Evolutionary conservation across 2,329 filamentous ascomycete species (phyloP), one percentile per base, ranked within the genome.

Genomic region (Verticillium nubilum): DNA sequence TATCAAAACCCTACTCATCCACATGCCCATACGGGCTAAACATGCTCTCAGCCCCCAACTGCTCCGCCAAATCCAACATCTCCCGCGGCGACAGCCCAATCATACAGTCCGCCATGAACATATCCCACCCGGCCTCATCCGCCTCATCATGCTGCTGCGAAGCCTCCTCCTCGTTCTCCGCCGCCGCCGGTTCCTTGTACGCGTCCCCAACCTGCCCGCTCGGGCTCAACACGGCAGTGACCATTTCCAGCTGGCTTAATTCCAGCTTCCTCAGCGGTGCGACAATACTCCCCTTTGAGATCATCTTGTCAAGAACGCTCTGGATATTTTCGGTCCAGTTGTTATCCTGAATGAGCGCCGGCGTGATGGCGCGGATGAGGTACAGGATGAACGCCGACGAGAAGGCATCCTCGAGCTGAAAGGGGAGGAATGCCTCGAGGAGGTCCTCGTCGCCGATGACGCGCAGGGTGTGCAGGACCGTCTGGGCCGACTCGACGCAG

Each of bases 381-480:
- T 74, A 70, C 2, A 77, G 68, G 1, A 77, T 67, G 35, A 77
- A 76, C 0, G 74, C 72, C 1, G 74, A 76, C 0, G 74, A 76
- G 7, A 73, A 77, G 5, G 75, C 74, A 37, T 75, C 73, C 59
- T 77, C 74, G 12, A 76, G 69, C 52, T 77, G 74, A 13, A 76
- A 77, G 0, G 74, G 74, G 1, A 77, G 26, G 12, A 76, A 76
- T 1, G 74, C 70, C 37, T 73, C 71, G 47, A 72, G 61, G 2
- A 72, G 61, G 52, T 72, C 70, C 15, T 71, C 66, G 50, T 65
- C 57, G 23, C 62, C 62, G 7, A 63, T 55, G 10, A 63, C 62
- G 3, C 62, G 60, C 10, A 63, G 62, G 1, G 58, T 63, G 13
- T 60, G 56, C 7, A 63, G 62, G 3, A 63, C 60, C 5, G 62